Evolutionary conservation across 2,329 filamentous ascomycete species (phyloP), one percentile per base, ranked within the genome.

Genomic region (Fusarium sp.): DNA sequence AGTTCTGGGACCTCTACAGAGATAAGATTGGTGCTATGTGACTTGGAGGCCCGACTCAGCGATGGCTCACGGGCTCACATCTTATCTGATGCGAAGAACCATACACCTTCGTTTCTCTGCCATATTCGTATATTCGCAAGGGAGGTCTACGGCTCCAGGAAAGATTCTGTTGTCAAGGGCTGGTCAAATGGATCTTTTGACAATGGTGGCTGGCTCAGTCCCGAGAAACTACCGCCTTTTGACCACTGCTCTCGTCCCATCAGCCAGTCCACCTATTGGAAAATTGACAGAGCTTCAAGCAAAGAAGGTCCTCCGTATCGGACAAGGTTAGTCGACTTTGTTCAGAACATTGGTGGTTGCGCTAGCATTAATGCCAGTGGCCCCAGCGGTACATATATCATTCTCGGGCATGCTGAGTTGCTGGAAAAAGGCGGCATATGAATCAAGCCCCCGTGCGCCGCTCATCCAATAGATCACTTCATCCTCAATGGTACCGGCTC

Each of bases 281-380:
- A 16, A 45, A 18, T 25, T 45, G 23, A 19, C 0, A 25, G 42
- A 25, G 11, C 23, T 44, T 25, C 11, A 44, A 19, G 0, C 4
- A 12, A 25, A 44, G 23, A 8, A 45, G 11, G 1, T 10, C 23
- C 5, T 14, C 18, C 5, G 1, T 7, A 19, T 45, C 0, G 11
- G 23, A 18, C 18, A 14, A 25, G 4, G 18, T 14, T 19, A 45
- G 42, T 25, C 3, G 18, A 14, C 8, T 45, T 45, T 45, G 42
- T 8, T 19, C 41, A 19, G 16, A 19, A 14, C 42, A 14, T 27
- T 45, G 23, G 12, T 45, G 23, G 42, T 14, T 44, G 41, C 23
- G 41, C 35, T 25, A 19, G 4, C 10, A 44, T 12, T 19, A 44
- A 18, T 44, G 16, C 18, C 10, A 6, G 41, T 25, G 23, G 23